phyloP scores from a whole-genome alignment of 2,329 filamentous ascomycete species.

The Penicillium sp. region DNA sequence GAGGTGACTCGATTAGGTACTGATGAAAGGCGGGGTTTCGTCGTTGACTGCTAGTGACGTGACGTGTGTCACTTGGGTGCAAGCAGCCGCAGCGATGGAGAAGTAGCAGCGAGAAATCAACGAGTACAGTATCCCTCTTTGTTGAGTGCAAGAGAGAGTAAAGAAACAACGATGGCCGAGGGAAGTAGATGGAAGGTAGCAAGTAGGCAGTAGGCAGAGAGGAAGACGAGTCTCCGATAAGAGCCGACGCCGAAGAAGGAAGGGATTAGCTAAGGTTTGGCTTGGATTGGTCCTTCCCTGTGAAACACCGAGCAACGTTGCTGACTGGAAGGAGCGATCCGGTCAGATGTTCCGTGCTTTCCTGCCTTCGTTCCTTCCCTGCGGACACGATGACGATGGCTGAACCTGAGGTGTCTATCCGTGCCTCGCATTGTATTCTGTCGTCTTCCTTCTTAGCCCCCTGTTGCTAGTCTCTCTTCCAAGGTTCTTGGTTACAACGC shows the following conservation, averaged over 20 bases:
- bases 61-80: not conserved
- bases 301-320: not conserved
- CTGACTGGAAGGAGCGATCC: not conserved
- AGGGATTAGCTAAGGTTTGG: not conserved
- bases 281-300: not conserved
- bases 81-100: too few relatives aligned
- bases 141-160: not conserved
- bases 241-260: constrained; percentile 2
- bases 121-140: not conserved
- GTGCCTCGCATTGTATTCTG: too few relatives aligned
- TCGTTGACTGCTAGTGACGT: not conserved
- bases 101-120: too few relatives aligned
- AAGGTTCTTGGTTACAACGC: too few relatives aligned
- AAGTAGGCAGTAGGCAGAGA: not conserved
- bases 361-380: not conserved
- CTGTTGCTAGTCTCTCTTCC: not conserved
- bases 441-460: too few relatives aligned
- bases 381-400: constrained; percentile 4
- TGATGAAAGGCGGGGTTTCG: constrained; percentile 2
- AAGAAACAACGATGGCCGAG: not conserved
- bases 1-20: constrained; percentile 1
- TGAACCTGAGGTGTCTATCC: not conserved
- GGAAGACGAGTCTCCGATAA: constrained; percentile 3
- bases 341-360: constrained; percentile 4
- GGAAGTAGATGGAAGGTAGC: not conserved